Conservation (phyloP, 371 early-diverging fungal genomes). For the Blastocladiella emersonii region DNA sequence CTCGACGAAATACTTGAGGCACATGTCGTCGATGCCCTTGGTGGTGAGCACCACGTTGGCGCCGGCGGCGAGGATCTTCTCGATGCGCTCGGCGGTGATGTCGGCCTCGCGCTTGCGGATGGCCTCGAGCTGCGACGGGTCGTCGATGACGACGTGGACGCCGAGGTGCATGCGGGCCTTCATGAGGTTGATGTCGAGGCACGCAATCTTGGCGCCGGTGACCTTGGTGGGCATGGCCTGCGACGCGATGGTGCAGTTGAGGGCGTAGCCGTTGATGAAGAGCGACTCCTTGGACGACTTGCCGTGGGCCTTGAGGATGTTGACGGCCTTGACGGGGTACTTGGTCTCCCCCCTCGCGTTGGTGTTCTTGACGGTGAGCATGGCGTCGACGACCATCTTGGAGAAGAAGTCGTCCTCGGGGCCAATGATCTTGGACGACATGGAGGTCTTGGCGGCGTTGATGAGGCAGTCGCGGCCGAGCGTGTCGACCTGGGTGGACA, state of each 20-base stretch:
- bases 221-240: constrained; percentile 86
- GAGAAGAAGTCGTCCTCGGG: constrained; percentile 87
- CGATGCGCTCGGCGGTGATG: constrained; percentile 89
- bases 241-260: constrained; percentile 96
- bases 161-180: constrained; percentile 98
- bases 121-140: constrained; percentile 95
- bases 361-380: constrained; percentile 80
- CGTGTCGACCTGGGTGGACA: constrained; percentile 86
- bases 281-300: constrained; percentile 83
- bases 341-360: constrained; percentile 74
- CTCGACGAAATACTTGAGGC: constrained; percentile 95
- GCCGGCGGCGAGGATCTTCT: constrained; percentile 91
- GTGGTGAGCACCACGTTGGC: constrained; percentile 98
- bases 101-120: constrained; percentile 94
- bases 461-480: constrained; percentile 85
- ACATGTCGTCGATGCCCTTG: constrained; percentile 98
- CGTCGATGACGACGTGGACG: constrained; percentile 94
- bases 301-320: constrained; percentile 98
- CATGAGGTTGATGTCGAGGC: constrained; percentile 97
- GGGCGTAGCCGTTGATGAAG: constrained; percentile 91
- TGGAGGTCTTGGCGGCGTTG: constrained; percentile 95
- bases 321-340: constrained; percentile 97
- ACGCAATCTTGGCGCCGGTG: constrained; percentile 91
- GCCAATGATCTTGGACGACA: constrained; percentile 94
- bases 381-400: constrained; percentile 90